Conservation (phyloP, 441 rosid species). For the Brassica hybrid region DNA sequence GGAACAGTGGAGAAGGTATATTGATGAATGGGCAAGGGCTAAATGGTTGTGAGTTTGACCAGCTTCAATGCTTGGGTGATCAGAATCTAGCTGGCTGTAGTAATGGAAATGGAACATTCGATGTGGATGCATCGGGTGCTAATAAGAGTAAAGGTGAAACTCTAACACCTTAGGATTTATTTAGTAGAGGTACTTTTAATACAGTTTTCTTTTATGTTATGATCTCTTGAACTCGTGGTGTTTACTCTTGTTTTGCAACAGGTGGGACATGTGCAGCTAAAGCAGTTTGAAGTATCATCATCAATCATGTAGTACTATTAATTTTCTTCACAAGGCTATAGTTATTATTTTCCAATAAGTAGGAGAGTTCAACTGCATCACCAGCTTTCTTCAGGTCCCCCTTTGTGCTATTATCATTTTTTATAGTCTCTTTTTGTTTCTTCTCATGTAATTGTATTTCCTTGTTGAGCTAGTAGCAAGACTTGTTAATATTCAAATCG, state of each 20-base stretch:
- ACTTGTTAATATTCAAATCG: slow-evolving; percentile 30
- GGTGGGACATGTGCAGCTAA: background rate
- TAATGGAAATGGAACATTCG: slow-evolving; percentile 39
- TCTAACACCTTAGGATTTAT: slow-evolving; percentile 28
- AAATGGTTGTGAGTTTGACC: slow-evolving; percentile 67
- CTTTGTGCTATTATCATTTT: slow-evolving; percentile 25
- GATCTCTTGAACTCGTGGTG: background rate
- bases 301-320: background rate
- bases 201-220: background rate
- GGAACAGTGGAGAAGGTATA: slow-evolving; percentile 50
- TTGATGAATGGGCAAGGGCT: slow-evolving; percentile 52
- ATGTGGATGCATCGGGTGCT: slow-evolving; percentile 46
- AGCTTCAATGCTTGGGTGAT: slow-evolving; percentile 53
- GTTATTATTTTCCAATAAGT: background rate
- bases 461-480: slow-evolving; percentile 6
- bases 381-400: background rate
- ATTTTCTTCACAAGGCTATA: background rate
- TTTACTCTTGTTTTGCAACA: background rate
- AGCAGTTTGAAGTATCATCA: background rate
- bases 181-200: background rate
- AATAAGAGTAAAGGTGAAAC: slow-evolving; percentile 70
- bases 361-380: slow-evolving; percentile 28
- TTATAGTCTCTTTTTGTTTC: background rate
- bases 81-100: slow-evolving; percentile 26
- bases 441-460: slow-evolving; percentile 9